These are phyloP conservation scores for Rachicladosporium sp. DNA, from an alignment of 2,329 filamentous ascomycete genomes.

Conservation along the genomic window DNA sequence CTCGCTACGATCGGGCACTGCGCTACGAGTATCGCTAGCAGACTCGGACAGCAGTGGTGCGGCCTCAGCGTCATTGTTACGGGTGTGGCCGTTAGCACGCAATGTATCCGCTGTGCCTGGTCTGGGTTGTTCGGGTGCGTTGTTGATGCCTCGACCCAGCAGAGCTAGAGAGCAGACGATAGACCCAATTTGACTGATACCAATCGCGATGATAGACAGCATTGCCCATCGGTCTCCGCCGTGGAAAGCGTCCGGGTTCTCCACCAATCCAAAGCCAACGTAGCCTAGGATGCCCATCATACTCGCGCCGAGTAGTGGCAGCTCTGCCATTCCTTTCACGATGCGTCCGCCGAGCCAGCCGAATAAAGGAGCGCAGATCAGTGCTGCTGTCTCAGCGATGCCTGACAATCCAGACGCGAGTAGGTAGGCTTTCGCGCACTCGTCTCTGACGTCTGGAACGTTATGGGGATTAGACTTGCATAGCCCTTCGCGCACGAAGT, in stretches of 20 bases:
- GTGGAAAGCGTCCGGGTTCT: constrained; percentile 58
- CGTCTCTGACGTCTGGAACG: constrained; percentile 58
- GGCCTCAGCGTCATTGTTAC: constrained; percentile 11
- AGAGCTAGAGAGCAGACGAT: constrained; percentile 93
- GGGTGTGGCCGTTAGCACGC: constrained; percentile 5
- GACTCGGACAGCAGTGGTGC: constrained; percentile 14
- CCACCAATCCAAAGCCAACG: constrained; percentile 58
- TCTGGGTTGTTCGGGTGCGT: constrained; percentile 1
- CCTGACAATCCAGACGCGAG: constrained; percentile 79
- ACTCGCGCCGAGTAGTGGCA: constrained; percentile 62
- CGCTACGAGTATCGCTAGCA: not conserved
- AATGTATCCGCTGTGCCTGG: constrained; percentile 10
- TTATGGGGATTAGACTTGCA: constrained; percentile 45
- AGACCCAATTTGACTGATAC: constrained; percentile 86
- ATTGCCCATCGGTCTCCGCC: constrained; percentile 47
- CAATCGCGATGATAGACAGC: constrained; percentile 64
- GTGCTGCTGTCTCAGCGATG: constrained; percentile 72
- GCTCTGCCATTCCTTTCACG: constrained; percentile 40
- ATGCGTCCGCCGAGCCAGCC: constrained; percentile 69
- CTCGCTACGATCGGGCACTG: constrained; percentile 24
- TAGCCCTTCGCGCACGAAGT: constrained; percentile 69
- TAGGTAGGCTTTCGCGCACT: constrained; percentile 77
- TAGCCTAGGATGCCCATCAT: constrained; percentile 69
- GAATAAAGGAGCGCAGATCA: constrained; percentile 76
- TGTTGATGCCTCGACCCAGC: constrained; percentile 66